Evolutionary conservation across 192 early-diverging fungal genomes (phyloP).

Genomic region (Funneliformis mosseae): DNA sequence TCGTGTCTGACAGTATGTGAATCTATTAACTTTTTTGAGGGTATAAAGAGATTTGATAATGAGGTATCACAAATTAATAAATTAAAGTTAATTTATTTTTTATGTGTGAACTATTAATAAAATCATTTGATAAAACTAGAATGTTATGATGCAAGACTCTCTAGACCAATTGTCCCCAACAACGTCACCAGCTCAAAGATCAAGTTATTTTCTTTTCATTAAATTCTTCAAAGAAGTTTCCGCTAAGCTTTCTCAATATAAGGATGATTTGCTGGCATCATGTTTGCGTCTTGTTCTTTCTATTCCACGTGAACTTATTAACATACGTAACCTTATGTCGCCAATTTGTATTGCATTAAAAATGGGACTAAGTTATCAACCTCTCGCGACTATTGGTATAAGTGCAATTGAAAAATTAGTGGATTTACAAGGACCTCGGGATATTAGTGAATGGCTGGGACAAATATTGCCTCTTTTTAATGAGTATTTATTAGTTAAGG

Average conservation of each 20-base stretch:
- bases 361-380: constrained; percentile 65
- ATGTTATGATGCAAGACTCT: neutral
- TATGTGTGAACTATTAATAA: neutral
- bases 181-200: constrained; percentile 34
- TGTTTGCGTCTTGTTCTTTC: constrained; percentile 67
- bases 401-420: constrained; percentile 64
- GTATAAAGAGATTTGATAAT: constrained; percentile 4
- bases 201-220: constrained; percentile 47
- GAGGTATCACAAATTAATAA: constrained; percentile 9
- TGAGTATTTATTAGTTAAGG: constrained; percentile 67
- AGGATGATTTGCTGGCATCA: constrained; percentile 74
- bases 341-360: constrained; percentile 67
- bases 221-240: constrained; percentile 64
- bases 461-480: constrained; percentile 62
- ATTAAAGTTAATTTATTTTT: neutral
- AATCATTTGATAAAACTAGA: neutral
- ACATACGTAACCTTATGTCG: constrained; percentile 48
- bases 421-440: constrained; percentile 33
- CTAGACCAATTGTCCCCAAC: constrained; percentile 19
- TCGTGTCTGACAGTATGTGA: constrained; percentile 50
- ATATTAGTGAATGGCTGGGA: constrained; percentile 38
- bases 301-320: constrained; percentile 59
- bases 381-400: constrained; percentile 62
- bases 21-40: constrained; percentile 40
- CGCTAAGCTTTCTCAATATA: constrained; percentile 63